Base-by-base conservation (phyloP, 345 rosid species). In the Gossypium sturtianum region DNA sequence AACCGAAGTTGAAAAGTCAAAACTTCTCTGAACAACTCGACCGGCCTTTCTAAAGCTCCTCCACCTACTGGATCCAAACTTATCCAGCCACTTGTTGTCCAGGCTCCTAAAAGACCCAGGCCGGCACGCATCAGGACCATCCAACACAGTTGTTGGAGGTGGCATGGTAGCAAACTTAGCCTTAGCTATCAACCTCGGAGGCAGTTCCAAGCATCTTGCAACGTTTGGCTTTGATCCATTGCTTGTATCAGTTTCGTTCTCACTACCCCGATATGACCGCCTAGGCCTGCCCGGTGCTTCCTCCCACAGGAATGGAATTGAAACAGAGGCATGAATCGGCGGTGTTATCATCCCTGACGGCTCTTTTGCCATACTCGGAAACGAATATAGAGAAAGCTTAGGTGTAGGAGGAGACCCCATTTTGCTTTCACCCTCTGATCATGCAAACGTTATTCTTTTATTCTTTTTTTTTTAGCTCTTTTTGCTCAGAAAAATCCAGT, bases 281-380 rank as follows among this genome's bases (percentile, higher is more conserved):
- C 92, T 87, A 11, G 98, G 97, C 90, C 81, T 87, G 11, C 98
- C 98, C 0, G 98, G 98, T 16, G 85, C 97, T 80, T 92, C 98
- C 78, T 94, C 98, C 98, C 98, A 94, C 70, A 76, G 82, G 61
- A 94, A 94, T 11, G 98, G 98, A 38, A 94, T 71, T 25, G 98
- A 84, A 44, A 83, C 97, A 3, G 72, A 73, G 57, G 81, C 27
- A 34, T 86, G 80, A 62, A 89, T 76, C 6, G 98, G 99, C 9
- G 98, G 90, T 13, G 98, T 87, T 27, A 73, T 60, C 84, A 64
- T 56, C 13, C 87, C 89, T 1, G 89, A 77, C 13, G 70, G 13
- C 61, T 72, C 66, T 44, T 64, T 48, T 19, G 7, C 70, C 49
- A 62, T 74, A 20, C 15, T 47, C 1, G 94, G 92, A 70, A 88